Evolutionary conservation across 1,284 basidiomycete species (phyloP).

Genomic region (Ceratobasidium papillatum): DNA sequence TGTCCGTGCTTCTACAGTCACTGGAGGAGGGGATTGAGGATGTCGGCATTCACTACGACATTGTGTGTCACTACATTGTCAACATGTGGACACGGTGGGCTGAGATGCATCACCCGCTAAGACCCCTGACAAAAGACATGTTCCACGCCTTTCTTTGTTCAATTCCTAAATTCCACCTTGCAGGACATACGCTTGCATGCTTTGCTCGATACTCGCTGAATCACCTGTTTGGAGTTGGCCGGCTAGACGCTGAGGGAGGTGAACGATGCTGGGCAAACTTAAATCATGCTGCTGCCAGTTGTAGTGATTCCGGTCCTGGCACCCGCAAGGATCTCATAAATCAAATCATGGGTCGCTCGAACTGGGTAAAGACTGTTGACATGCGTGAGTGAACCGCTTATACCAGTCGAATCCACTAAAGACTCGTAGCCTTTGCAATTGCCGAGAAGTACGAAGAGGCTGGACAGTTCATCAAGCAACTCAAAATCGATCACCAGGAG

Average conservation of each 20-base stretch:
- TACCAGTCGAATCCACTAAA: background rate
- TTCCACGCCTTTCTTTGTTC: background rate
- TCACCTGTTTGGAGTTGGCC: background rate
- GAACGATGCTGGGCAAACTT: conserved; percentile 13
- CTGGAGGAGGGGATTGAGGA: background rate
- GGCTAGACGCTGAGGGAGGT: conserved; percentile 9
- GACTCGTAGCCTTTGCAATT: too few relatives aligned
- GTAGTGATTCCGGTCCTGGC: background rate
- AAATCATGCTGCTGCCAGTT: background rate
- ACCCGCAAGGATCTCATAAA: background rate
- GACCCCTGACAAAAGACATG: background rate
- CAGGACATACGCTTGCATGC: background rate
- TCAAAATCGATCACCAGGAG: too few relatives aligned
- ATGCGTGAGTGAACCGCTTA: background rate
- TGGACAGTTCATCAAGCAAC: too few relatives aligned
- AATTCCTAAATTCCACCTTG: conserved; percentile 26
- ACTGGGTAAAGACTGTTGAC: background rate
- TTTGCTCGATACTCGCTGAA: conserved; percentile 2
- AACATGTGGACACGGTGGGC: background rate
- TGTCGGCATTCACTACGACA: conserved; percentile 14
- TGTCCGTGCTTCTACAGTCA: background rate
- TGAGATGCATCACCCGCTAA: background rate
- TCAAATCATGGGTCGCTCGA: conserved; percentile 10
- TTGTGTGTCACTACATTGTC: conserved; percentile 2
- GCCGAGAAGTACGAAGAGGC: background rate